A percentile compares a stretch with the other conserved stretches of the same genome.
These are phyloP conservation scores for Suillus subaureus DNA, from an alignment of 768 basidiomycete species.

Conservation along the genomic window DNA sequence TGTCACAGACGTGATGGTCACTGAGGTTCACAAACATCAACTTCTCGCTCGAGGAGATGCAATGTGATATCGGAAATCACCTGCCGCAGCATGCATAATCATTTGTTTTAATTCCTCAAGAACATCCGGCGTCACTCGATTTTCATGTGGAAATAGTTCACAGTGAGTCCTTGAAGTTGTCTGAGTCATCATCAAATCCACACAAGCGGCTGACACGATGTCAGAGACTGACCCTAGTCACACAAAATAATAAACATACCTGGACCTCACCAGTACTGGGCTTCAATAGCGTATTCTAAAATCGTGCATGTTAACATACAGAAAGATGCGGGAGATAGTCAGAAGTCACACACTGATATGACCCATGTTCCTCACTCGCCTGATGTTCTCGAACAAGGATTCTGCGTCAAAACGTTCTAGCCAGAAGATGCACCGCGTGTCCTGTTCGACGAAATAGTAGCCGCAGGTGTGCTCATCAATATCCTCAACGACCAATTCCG, in stretches of 20 bases:
- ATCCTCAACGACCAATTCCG: slow-evolving; percentile 35
- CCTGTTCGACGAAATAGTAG: slow-evolving; percentile 52
- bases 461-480: slow-evolving; percentile 23
- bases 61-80: slow-evolving; percentile 19
- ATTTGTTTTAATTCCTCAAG: slow-evolving; percentile 3
- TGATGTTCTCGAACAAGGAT: slow-evolving; percentile 35
- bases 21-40: slow-evolving; percentile 23
- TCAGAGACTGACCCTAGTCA: not conserved
- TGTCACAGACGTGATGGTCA: slow-evolving; percentile 38
- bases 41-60: slow-evolving; percentile 4
- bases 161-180: slow-evolving; percentile 7
- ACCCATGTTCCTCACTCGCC: slow-evolving; percentile 38
- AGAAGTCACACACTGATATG: slow-evolving; percentile 41
- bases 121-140: not conserved
- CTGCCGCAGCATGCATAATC: slow-evolving; percentile 17
- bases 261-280: slow-evolving; percentile 23
- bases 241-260: not conserved
- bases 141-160: slow-evolving; percentile 5
- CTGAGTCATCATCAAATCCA: not conserved
- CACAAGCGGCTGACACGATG: not conserved
- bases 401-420: slow-evolving; percentile 39
- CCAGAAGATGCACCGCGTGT: slow-evolving; percentile 47
- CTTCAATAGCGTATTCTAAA: slow-evolving; percentile 23
- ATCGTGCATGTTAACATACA: not conserved
- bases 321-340: not conserved